Base-by-base conservation (phyloP, 495 filamentous ascomycete genomes). In the Friedmanniomyces simplex region DNA sequence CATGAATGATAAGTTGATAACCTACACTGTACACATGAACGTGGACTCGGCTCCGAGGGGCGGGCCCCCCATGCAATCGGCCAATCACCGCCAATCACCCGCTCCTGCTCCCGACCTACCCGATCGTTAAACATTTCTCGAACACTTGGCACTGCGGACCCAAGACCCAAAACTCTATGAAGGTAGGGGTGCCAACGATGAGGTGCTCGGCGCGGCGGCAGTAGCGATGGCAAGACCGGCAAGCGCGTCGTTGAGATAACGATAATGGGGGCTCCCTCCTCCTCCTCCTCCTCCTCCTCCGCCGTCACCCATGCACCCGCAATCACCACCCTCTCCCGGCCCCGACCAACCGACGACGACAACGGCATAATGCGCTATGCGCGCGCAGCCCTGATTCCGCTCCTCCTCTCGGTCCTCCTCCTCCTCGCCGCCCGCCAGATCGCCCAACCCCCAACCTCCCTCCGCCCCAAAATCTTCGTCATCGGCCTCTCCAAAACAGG, bases 401-500 rank as follows among this genome's bases (percentile, higher is more conserved):
- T 61, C 22, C 7, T 61, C 45, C 20, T 61, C 18, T 55, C 52
- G 10, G 10, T 1, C 22, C 10, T 61, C 46, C 2, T 51, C 18
- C 28, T 61, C 8, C 20, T 61, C 22, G 46, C 46, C 10, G 56
- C 56, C 3, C 30, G 49, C 43, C 58, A 51, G 1, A 50, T 61
- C 43, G 58, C 58, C 1, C 58, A 61, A 37, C 58, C 58, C 6
- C 43, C 34, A 10, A n/a, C 54, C 12, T 20, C 13, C 1, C 58
- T 61, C 20, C n/a, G 36, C 20, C 58, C 58, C 43, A 61, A 61
- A 25, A 32, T 61, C 26, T 61, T 61, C 46, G 39, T 61, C 42
- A 50, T 61, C 47, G 58, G 58, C 11, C 36, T 61, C 14, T 61
- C 58, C 7, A 61, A 61, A 46, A 61, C 58, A 30, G 58, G 58